Percentiles rank a stretch among this genome's conserved stretches.
These are phyloP conservation scores for Haemoproteus tartakovskyi DNA, from an alignment of 169 alveolate genomes.

Conservation along the genomic window DNA sequence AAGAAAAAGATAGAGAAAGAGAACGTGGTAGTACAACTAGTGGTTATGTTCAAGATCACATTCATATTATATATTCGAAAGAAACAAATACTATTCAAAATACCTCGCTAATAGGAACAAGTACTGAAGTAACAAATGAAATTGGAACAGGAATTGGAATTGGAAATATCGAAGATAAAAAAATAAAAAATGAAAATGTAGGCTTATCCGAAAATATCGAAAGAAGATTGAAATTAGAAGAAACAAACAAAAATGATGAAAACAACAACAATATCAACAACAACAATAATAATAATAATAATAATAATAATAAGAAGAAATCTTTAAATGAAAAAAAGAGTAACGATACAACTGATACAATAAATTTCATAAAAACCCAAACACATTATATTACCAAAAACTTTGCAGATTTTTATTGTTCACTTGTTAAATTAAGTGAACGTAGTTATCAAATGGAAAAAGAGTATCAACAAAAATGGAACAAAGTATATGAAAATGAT, in stretches of 20 bases:
- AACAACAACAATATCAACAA: neutral
- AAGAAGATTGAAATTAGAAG: too few species aligned
- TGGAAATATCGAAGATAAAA: too few species aligned
- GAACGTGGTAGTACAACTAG: too few species aligned
- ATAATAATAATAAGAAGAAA: neutral
- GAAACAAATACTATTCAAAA: too few species aligned
- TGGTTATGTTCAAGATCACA: too few species aligned
- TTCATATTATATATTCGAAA: too few species aligned
- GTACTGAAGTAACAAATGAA: too few species aligned
- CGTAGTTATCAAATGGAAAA: conserved; percentile 3
- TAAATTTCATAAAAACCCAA: neutral
- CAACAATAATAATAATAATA: neutral
- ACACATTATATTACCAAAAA: conserved; percentile 8
- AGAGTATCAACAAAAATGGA: conserved; percentile 5
- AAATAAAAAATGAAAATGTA: too few species aligned
- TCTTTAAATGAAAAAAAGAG: neutral
- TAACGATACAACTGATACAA: neutral
- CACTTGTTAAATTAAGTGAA: conserved; percentile 2
- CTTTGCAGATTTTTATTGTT: conserved; percentile 43
- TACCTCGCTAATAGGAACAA: too few species aligned
- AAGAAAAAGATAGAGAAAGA: too few species aligned
- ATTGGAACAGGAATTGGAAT: too few species aligned
- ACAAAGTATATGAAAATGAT: neutral
- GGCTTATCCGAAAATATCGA: too few species aligned
- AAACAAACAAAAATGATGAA: neutral